Conservation (phyloP, 768 basidiomycete genomes). For the Boletus reticulatus region DNA sequence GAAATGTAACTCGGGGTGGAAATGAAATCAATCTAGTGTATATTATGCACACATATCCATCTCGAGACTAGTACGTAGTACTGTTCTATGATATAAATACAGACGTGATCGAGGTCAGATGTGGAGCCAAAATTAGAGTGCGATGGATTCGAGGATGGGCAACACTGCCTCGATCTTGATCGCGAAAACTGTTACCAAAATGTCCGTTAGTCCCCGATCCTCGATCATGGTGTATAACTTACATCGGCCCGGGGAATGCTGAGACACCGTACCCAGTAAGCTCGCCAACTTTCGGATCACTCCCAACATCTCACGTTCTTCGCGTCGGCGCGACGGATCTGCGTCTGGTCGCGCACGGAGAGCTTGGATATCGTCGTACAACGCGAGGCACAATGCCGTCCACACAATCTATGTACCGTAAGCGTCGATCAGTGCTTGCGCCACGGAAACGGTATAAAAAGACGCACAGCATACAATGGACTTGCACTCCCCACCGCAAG, state of each 20-base stretch:
- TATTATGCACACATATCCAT: neutral
- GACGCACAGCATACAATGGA: slow-evolving; percentile 19
- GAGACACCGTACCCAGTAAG: slow-evolving; percentile 16
- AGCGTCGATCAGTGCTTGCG: neutral
- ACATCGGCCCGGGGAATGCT: slow-evolving; percentile 19
- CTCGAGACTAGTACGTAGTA: neutral
- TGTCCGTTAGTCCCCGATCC: neutral
- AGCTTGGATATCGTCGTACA: slow-evolving; percentile 23
- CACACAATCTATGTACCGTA: slow-evolving; percentile 19
- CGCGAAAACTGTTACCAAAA: slow-evolving; percentile 16
- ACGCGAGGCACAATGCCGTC: slow-evolving; percentile 17
- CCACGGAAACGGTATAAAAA: neutral
- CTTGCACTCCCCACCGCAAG: slow-evolving; percentile 1
- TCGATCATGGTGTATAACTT: slow-evolving; percentile 2
- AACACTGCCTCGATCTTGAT: slow-evolving; percentile 25
- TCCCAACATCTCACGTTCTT: slow-evolving; percentile 10
- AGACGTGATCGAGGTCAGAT: no score
- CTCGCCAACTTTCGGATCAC: slow-evolving; percentile 18
- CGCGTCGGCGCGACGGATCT: slow-evolving; percentile 5
- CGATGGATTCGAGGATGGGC: slow-evolving; percentile 22
- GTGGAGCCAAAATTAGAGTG: neutral
- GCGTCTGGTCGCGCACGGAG: slow-evolving; percentile 11
- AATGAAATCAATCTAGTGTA: neutral
- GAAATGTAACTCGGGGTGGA: slow-evolving; percentile 12
- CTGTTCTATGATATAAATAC: neutral